A percentile compares a stretch with the other conserved stretches of the same genome.
Conservation (phyloP, 768 basidiomycete genomes). For the Bullera alba region DNA sequence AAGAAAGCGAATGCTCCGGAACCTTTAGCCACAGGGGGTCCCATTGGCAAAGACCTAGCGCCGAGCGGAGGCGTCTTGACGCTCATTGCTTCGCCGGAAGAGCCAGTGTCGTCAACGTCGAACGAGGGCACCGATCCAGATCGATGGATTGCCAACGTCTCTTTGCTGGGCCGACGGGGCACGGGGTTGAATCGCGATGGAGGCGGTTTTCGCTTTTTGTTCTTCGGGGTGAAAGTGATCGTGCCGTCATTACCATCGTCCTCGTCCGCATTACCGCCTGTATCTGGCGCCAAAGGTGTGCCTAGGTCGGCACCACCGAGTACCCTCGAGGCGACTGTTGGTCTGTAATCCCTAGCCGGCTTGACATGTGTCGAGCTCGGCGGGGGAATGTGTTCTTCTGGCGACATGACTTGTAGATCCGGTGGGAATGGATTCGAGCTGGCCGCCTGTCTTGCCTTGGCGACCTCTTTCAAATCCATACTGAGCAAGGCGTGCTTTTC, state of each 20-base stretch:
- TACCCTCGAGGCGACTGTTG: constrained; percentile 21
- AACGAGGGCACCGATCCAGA: constrained; percentile 32
- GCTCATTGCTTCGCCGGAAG: constrained; percentile 28
- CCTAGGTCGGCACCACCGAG: constrained; percentile 38
- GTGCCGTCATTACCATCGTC: constrained; percentile 56
- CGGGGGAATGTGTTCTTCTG: constrained; percentile 14
- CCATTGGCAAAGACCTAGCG: constrained; percentile 4
- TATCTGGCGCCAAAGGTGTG: constrained; percentile 1
- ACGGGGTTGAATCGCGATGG: constrained; percentile 29
- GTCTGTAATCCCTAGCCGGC: constrained; percentile 30
- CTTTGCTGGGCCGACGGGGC: constrained; percentile 25
- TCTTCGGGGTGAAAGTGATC: constrained; percentile 66
- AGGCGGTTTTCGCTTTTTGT: constrained; percentile 34
- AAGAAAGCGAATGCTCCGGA: constrained; percentile 43
- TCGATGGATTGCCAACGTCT: constrained; percentile 20
- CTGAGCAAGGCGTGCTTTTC: constrained; percentile 23
- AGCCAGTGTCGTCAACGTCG: constrained; percentile 35
- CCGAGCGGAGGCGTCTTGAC: constrained; percentile 26
- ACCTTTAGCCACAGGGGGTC: constrained; percentile 11
- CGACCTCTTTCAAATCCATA: constrained; percentile 27
- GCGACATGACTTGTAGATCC: constrained; percentile 19
- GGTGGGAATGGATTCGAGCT: constrained; percentile 3
- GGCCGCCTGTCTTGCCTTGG: constrained; percentile 28
- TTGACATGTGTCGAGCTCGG: constrained; percentile 32
- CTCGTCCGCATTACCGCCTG: constrained; percentile 40